Evolutionary conservation across 208 protist species (phyloP).

Genomic region (Trypanosoma rangeli): DNA sequence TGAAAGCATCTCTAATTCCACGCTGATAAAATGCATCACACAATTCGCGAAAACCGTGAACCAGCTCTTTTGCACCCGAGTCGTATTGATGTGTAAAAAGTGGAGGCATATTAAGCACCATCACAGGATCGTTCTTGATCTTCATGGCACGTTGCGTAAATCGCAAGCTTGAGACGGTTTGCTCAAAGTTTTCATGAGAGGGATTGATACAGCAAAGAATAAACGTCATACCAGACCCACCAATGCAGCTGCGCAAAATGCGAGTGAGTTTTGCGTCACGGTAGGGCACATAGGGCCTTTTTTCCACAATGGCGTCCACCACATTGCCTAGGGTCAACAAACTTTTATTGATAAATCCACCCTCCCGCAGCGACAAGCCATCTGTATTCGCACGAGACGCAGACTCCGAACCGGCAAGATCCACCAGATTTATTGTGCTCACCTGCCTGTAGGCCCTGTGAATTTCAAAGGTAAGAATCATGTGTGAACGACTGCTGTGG

Average conservation of each 20-base stretch:
- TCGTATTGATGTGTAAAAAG: conserved; percentile 86
- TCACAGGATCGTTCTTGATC: conserved; percentile 89
- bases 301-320: conserved; percentile 69
- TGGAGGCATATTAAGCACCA: conserved; percentile 74
- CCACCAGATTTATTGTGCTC: conserved; percentile 70
- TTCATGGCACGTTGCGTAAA: conserved; percentile 90
- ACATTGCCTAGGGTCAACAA: conserved; percentile 85
- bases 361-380: conserved; percentile 58
- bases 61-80: conserved; percentile 44
- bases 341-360: conserved; percentile 85
- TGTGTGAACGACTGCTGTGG: conserved; percentile 86
- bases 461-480: conserved; percentile 84
- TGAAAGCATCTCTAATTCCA: conserved; percentile 70
- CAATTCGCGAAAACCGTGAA: conserved; percentile 44
- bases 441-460: conserved; percentile 57
- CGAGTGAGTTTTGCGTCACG: conserved; percentile 84
- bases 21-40: conserved; percentile 63
- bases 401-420: conserved; percentile 87
- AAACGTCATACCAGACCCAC: conserved; percentile 85
- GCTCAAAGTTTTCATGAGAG: conserved; percentile 80
- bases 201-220: conserved; percentile 92
- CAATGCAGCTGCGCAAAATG: conserved; percentile 73
- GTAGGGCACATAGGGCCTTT: conserved; percentile 62
- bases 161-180: conserved; percentile 80
- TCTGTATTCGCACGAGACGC: conserved; percentile 71